These are phyloP conservation scores for Phytophthora megakarya DNA, from an alignment of 352 stramenopile species.

Conservation along the genomic window DNA sequence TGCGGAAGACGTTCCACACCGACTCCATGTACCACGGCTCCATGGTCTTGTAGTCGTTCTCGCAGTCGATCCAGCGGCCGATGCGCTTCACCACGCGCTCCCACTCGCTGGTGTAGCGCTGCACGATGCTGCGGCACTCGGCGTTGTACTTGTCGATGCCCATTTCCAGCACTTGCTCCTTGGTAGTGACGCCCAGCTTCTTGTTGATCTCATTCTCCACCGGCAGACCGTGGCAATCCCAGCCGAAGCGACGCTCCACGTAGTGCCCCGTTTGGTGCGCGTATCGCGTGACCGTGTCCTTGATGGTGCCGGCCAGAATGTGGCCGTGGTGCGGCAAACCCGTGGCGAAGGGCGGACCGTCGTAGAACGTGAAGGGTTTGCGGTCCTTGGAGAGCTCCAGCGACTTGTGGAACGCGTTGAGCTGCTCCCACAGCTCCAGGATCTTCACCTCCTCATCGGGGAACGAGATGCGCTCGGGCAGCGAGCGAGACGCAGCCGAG, in stretches of 20 bases:
- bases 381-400: conserved; percentile 91
- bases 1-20: conserved; percentile 99
- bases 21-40: conserved; percentile 99
- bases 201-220: conserved; percentile 99
- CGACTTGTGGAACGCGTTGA: conserved; percentile 92
- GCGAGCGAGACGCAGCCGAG: conserved; percentile 54
- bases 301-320: conserved; percentile 99
- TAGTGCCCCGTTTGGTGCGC: conserved; percentile 98
- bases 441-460: conserved; percentile 83
- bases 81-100: conserved; percentile 97
- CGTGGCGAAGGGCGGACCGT: conserved; percentile 99
- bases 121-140: conserved; percentile 97
- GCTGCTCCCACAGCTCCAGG: conserved; percentile 80
- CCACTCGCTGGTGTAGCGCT: conserved; percentile 99
- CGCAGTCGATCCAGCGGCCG: conserved; percentile 99
- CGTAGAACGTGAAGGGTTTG: conserved; percentile 99
- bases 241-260: conserved; percentile 97
- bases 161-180: conserved; percentile 98
- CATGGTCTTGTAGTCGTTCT: conserved; percentile 99
- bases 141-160: conserved; percentile 99
- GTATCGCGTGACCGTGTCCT: conserved; percentile 99
- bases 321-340: conserved; percentile 98
- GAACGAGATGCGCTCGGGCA: conserved; percentile 90
- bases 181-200: conserved; percentile 97
- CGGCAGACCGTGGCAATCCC: conserved; percentile 99